Evolutionary conservation across 2,329 filamentous ascomycete genomes (phyloP).

Genomic region (Diaporthe sp.): DNA sequence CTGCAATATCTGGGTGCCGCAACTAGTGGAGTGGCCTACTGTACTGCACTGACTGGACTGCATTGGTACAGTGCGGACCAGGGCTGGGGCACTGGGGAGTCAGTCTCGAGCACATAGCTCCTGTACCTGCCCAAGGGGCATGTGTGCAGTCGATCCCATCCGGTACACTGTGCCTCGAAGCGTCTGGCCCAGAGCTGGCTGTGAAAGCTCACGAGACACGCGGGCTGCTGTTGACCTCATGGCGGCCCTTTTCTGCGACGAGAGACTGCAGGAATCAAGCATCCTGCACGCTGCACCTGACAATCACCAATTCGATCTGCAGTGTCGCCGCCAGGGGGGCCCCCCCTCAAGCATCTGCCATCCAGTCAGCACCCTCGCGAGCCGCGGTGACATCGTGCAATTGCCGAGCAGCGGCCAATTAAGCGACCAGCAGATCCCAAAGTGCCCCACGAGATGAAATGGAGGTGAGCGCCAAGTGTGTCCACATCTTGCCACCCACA

Average conservation of each 20-base stretch:
- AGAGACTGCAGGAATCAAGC: constrained; percentile 28
- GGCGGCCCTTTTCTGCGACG: constrained; percentile 1
- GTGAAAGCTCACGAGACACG: constrained; percentile 11
- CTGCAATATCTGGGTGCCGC: constrained; percentile 24
- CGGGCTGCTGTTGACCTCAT: constrained; percentile 3
- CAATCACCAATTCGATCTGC: constrained; percentile 26
- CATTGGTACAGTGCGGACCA: background rate
- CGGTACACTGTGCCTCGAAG: background rate
- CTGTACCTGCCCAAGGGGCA: background rate
- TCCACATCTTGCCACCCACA: constrained; percentile 19
- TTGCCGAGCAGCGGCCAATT: constrained; percentile 29
- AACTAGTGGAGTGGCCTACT: background rate
- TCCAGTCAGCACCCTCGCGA: constrained; percentile 18
- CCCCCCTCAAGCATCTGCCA: background rate
- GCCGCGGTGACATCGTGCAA: constrained; percentile 16
- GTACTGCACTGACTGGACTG: background rate
- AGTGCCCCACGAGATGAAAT: constrained; percentile 28
- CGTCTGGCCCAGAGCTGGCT: background rate
- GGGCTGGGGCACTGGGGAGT: too few relatives aligned
- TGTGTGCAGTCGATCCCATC: background rate
- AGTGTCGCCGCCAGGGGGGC: constrained; percentile 10
- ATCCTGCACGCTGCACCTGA: constrained; percentile 31
- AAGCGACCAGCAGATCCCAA: constrained; percentile 32
- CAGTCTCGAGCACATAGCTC: too few relatives aligned
- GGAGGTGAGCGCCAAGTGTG: constrained; percentile 28